phyloP scores from a whole-genome alignment of 169 alveolate genomes.

The Perkinsus chesapeaki region DNA sequence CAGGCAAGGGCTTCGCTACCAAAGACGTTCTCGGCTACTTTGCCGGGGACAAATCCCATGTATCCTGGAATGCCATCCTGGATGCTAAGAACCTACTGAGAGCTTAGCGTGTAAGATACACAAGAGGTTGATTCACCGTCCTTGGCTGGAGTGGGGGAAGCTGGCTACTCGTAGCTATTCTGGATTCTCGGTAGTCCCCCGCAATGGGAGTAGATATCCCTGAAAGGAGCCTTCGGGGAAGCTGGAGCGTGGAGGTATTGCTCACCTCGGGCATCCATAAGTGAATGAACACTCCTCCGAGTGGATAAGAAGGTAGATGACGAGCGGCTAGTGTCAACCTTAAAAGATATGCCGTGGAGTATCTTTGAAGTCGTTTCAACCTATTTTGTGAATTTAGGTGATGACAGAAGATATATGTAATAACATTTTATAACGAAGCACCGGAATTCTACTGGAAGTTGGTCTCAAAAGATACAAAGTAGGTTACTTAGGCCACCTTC shows the following conservation, averaged over 20 bases:
- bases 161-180: neutral
- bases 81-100: neutral
- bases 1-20: too few relatives aligned
- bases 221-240: neutral
- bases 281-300: neutral
- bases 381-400: too few relatives aligned
- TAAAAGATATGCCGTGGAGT: too few relatives aligned
- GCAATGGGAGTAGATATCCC: neutral
- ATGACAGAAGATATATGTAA: too few relatives aligned
- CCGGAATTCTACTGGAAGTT: too few relatives aligned
- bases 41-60: neutral
- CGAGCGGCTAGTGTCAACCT: neutral
- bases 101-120: neutral
- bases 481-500: too few relatives aligned
- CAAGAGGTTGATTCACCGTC: neutral
- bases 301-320: neutral
- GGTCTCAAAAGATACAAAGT: too few relatives aligned
- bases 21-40: neutral
- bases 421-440: too few relatives aligned
- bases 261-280: neutral
- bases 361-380: too few relatives aligned
- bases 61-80: neutral
- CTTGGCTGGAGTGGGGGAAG: neutral
- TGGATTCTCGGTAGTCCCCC: neutral
- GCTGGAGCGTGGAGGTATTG: neutral